These are phyloP conservation scores for Trametes polyzona DNA, from an alignment of 1,284 basidiomycete species.

Conservation along the genomic window DNA sequence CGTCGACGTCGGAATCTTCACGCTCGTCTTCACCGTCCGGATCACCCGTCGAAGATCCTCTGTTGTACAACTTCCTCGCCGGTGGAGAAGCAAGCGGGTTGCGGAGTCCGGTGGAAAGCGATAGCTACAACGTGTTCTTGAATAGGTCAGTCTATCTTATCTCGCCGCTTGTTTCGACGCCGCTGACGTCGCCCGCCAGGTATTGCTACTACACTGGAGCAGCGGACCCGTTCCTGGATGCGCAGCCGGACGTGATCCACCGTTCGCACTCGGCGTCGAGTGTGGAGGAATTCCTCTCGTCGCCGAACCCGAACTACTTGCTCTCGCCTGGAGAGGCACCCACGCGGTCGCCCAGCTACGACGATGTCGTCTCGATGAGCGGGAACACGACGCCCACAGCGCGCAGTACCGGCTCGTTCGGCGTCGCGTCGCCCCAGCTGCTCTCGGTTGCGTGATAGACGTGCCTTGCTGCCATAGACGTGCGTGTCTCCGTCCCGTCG, in stretches of 20 bases:
- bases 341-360: conserved; percentile 37
- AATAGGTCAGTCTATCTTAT: conserved; percentile 52
- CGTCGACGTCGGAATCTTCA: conserved; percentile 38
- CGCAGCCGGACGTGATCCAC: conserved; percentile 41
- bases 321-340: conserved; percentile 32
- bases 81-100: not conserved
- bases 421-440: conserved; percentile 17
- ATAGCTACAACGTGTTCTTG: conserved; percentile 62
- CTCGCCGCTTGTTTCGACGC: not conserved
- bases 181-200: conserved; percentile 39
- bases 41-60: conserved; percentile 22
- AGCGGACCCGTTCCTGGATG: conserved; percentile 35
- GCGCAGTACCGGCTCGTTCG: conserved; percentile 14
- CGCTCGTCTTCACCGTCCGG: conserved; percentile 39
- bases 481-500: not conserved
- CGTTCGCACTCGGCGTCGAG: conserved; percentile 61
- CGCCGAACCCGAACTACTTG: conserved; percentile 28
- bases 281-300: conserved; percentile 52
- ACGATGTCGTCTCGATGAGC: conserved; percentile 35
- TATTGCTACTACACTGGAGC: conserved; percentile 79
- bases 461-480: not conserved
- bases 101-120: conserved; percentile 26
- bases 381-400: conserved; percentile 35
- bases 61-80: conserved; percentile 2
- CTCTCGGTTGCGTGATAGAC: conserved; percentile 21